These are phyloP conservation scores for Trifolium dubium DNA, from an alignment of 306 rosid species.

Conservation along the genomic window DNA sequence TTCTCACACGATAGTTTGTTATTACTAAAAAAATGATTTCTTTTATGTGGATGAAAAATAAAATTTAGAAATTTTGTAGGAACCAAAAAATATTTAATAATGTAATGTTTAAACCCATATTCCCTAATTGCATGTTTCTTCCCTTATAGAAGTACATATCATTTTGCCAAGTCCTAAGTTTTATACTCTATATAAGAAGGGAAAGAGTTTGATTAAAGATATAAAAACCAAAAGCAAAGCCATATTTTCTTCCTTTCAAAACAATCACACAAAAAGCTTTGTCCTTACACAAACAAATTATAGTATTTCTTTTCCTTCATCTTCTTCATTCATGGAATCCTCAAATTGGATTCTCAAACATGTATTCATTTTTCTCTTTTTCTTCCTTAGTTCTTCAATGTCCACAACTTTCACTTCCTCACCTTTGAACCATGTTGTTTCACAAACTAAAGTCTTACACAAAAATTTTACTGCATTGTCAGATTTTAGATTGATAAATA, in stretches of 20 bases:
- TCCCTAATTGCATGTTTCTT: neutral
- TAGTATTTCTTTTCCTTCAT: neutral
- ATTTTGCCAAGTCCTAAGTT: neutral
- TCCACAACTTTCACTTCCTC: neutral
- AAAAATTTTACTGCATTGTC: conserved; percentile 70
- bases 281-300: neutral
- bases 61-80: no score
- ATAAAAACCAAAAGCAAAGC: neutral
- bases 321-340: neutral
- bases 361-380: neutral
- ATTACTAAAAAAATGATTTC: no score
- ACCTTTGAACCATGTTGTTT: neutral
- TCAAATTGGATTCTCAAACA: neutral
- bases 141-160: neutral
- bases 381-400: neutral
- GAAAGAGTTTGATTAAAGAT: neutral
- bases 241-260: neutral
- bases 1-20: no score
- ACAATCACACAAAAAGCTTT: neutral
- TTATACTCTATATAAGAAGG: neutral
- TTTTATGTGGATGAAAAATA: no score
- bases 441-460: conserved; percentile 36
- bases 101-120: no score
- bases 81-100: no score
- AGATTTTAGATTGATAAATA: conserved; percentile 64